Evolutionary conservation across 805 yeast genomes (phyloP).

Genomic region (Saccharomycopsis sp.): DNA sequence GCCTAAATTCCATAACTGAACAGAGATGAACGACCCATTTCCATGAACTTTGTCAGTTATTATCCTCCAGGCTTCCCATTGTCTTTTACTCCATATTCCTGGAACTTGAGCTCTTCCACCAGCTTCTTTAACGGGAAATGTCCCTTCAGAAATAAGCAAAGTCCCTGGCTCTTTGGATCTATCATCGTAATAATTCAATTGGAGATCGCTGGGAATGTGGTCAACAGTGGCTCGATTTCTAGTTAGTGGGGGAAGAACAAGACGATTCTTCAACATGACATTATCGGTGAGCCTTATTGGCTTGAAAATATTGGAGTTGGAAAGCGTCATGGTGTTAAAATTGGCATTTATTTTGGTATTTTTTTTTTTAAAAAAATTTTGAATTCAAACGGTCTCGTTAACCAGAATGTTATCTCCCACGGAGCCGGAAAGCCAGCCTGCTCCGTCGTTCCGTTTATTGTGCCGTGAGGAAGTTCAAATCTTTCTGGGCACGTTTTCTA

Average conservation of each 20-base stretch:
- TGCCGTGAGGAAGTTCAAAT: too few relatives aligned
- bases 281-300: constrained; percentile 34
- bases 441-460: too few relatives aligned
- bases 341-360: too few relatives aligned
- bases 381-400: too few relatives aligned
- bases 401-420: too few relatives aligned
- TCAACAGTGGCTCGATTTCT: constrained; percentile 34
- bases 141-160: constrained; percentile 53
- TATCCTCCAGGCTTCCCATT: constrained; percentile 43
- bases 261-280: constrained; percentile 31
- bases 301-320: constrained; percentile 30
- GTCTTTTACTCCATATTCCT: constrained; percentile 43
- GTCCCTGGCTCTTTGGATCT: constrained; percentile 53
- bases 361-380: too few relatives aligned
- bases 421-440: too few relatives aligned
- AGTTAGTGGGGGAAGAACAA: constrained; percentile 48
- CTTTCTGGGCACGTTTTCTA: too few relatives aligned
- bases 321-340: constrained; percentile 13
- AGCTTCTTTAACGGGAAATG: constrained; percentile 35
- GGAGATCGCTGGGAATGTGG: constrained; percentile 40
- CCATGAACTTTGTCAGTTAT: constrained; percentile 44
- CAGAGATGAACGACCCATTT: constrained; percentile 38
- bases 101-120: constrained; percentile 41
- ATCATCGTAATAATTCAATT: constrained; percentile 47
- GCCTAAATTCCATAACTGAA: constrained; percentile 51